Base-by-base conservation (phyloP, 2,329 filamentous ascomycete genomes). In the Hypoxylon sp. region DNA sequence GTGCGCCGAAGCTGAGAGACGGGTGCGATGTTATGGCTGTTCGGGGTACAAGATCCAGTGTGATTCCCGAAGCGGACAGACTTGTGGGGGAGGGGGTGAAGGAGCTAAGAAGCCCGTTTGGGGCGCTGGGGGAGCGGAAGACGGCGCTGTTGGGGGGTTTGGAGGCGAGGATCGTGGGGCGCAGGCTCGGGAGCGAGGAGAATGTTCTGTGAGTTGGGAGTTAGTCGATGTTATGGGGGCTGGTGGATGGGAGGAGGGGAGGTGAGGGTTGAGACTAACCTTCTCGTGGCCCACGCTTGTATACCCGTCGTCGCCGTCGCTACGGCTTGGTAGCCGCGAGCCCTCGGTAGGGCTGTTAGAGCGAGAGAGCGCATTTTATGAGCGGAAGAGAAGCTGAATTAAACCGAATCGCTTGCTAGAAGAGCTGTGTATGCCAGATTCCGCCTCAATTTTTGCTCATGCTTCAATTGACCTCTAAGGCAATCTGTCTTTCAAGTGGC, bases 21-120 rank as follows among this genome's bases (percentile, higher is more conserved):
- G 87, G 87, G 77, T 88, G 84, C 30, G 84, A 76, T 11, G 86
- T 84, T 70, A 89, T 82, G 66, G 84, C 77, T 11, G 79, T 74
- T 59, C 76, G 77, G 25, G 84, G 80, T 10, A 88, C 81, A 20
- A 88, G 66, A 69, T 89, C 86, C 30, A 79, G 76, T 14, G 77
- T 72, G 30, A 67, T 69, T 25, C 65, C 68, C 2, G 55, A 35
- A 14, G 66, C 61, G 0, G 72, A 42, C 7, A n/a, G 8, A 14
- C 37, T 42, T 14, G 58, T 20, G 70, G 58, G 3, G 72, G 72
- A 44, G 3, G 64, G 53, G 0, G 74, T 60, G 48, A 73, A 70
- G 60, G 69, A 60, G 42, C 73, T 58, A 33, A 74, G 30, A 69
- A 71, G 70, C 49, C 71, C 67, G 61, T 65, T 30, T 71, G 72